Conservation (phyloP, 2,329 filamentous ascomycete species). For the Pseudogymnoascus sp. region DNA sequence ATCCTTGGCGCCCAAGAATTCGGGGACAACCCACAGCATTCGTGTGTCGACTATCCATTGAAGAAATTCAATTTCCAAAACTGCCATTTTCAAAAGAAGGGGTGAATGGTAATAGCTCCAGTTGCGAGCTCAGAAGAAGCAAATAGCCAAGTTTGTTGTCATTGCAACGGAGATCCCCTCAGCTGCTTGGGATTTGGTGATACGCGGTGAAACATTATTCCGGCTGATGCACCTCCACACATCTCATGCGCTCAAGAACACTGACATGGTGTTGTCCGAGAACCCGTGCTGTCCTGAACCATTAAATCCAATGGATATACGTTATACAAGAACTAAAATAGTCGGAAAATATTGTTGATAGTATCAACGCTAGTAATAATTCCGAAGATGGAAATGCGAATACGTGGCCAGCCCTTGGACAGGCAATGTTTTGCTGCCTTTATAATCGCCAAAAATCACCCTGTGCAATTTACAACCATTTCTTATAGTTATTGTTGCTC, state of each 20-base stretch:
- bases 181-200: neutral
- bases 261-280: neutral
- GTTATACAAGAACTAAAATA: neutral
- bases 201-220: neutral
- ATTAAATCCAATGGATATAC: neutral
- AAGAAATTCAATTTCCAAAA: conserved; percentile 31
- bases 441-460: no score
- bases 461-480: no score
- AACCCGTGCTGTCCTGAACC: neutral
- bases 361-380: neutral
- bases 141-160: neutral
- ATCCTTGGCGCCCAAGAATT: conserved; percentile 29
- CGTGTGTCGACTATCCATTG: conserved; percentile 58
- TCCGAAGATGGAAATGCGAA: neutral
- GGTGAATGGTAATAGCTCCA: neutral
- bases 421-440: neutral
- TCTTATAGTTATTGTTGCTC: neutral
- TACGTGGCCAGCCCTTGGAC: neutral
- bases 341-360: neutral
- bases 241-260: neutral
- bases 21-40: conserved; percentile 41
- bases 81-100: neutral
- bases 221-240: neutral
- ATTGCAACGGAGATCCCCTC: neutral
- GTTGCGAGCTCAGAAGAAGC: neutral